Evolutionary conservation across 306 rosid genomes (phyloP).

Genomic region (Medicago ruthenica): DNA sequence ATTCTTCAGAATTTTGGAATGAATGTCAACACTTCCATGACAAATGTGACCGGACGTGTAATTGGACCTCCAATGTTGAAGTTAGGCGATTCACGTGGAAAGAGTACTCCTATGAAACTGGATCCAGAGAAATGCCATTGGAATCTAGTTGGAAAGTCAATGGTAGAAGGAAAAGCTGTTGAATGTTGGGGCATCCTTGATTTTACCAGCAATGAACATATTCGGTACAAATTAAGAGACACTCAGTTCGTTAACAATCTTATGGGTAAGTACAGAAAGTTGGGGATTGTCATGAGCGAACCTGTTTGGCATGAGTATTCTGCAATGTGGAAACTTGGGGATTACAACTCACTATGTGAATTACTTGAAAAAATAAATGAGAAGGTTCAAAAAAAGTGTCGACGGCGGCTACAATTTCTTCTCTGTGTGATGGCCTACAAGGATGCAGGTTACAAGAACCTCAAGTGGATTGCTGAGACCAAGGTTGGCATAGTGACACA

Average conservation of each 20-base stretch:
- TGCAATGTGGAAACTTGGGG: conserved; percentile 44
- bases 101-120: conserved; percentile 27
- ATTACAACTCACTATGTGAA: conserved; percentile 31
- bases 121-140: conserved; percentile 57
- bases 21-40: conserved; percentile 61
- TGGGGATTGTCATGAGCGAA: conserved; percentile 61
- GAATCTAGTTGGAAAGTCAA: conserved; percentile 63
- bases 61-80: conserved; percentile 69
- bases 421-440: conserved; percentile 67
- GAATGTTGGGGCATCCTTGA: conserved; percentile 69
- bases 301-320: conserved; percentile 38
- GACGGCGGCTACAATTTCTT: conserved; percentile 57
- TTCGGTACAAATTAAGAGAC: not conserved
- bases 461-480: conserved; percentile 81
- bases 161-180: conserved; percentile 63
- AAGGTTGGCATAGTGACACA: conserved; percentile 80
- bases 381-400: not conserved
- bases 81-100: conserved; percentile 54
- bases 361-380: conserved; percentile 49
- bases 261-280: conserved; percentile 37
- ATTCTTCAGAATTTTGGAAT: conserved; percentile 63
- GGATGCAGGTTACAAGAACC: conserved; percentile 63
- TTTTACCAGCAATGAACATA: conserved; percentile 32
- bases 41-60: conserved; percentile 70
- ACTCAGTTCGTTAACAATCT: conserved; percentile 43